These are phyloP conservation scores for Phlebiopsis flavidoalba DNA, from an alignment of 768 basidiomycete genomes.

Conservation along the genomic window DNA sequence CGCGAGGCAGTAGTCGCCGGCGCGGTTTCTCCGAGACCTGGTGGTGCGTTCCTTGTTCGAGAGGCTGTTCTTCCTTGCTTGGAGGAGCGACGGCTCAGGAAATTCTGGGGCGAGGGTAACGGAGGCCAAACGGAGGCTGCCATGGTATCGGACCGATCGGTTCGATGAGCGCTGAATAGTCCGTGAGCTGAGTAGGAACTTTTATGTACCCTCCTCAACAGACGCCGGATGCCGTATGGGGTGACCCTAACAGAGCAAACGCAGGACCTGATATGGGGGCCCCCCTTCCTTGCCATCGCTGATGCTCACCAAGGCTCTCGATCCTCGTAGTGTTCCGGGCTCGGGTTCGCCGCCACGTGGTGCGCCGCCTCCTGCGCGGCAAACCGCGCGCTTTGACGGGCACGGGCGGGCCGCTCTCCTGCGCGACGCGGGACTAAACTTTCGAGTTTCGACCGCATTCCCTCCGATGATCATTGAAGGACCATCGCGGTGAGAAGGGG, in stretches of 20 bases:
- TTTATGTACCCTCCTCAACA: no score
- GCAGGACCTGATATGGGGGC: no score
- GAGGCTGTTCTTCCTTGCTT: slow-evolving; percentile 21
- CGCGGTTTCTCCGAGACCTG: slow-evolving; percentile 49
- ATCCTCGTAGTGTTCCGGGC: neutral
- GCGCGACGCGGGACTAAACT: no score
- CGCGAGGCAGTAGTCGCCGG: slow-evolving; percentile 62
- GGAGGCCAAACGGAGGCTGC: slow-evolving; percentile 32
- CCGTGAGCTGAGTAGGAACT: neutral
- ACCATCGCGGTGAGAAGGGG: no score
- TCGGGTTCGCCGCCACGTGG: neutral
- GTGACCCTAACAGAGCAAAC: no score
- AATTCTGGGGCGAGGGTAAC: slow-evolving; percentile 24
- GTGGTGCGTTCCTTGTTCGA: slow-evolving; percentile 17
- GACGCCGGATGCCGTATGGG: no score
- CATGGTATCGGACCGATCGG: slow-evolving; percentile 24
- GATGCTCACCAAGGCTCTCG: neutral
- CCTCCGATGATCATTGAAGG: no score
- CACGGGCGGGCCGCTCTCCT: no score
- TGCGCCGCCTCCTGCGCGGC: no score
- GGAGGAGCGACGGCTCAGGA: slow-evolving; percentile 17
- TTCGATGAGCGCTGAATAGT: neutral
- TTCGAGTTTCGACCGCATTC: no score
- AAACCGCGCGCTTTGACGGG: no score
- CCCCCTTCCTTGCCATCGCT: no score